A percentile compares a stretch with the other conserved stretches of the same genome.
phyloP scores from a whole-genome alignment of 192 early-diverging fungal genomes.

The Gryganskiella cystojenkinii region DNA sequence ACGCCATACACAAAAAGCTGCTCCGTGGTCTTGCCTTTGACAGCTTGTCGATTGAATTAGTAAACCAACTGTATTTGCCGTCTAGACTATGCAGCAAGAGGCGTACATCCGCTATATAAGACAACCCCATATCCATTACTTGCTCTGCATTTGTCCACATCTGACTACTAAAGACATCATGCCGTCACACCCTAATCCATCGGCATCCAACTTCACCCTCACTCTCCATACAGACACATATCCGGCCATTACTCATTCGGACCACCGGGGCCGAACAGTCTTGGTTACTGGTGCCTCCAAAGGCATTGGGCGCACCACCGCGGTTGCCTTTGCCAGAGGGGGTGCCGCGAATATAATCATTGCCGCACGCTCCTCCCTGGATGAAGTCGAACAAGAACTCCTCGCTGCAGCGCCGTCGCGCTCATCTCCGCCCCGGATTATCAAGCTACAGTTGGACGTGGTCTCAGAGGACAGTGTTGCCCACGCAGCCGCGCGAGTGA shows the following conservation, averaged over 20 bases:
- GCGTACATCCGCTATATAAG: too few relatives aligned
- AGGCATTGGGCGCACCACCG: conserved; percentile 61
- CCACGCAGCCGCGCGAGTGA: neutral
- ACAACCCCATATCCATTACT: too few relatives aligned
- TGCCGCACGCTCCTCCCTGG: conserved; percentile 17
- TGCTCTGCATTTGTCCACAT: too few relatives aligned
- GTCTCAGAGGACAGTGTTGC: conserved; percentile 3
- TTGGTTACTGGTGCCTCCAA: conserved; percentile 62
- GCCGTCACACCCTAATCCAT: neutral
- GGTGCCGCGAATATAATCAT: conserved; percentile 45
- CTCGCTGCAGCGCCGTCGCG: neutral
- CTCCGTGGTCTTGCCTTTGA: too few relatives aligned
- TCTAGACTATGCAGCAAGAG: too few relatives aligned
- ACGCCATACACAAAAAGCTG: too few relatives aligned
- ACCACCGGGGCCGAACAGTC: conserved; percentile 45
- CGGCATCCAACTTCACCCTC: neutral
- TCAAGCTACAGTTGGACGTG: conserved; percentile 1
- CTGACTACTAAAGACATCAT: neutral
- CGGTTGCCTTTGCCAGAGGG: conserved; percentile 53
- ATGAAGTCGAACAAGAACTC: conserved; percentile 2
- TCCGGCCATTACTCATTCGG: neutral
- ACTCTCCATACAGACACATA: conserved; percentile 1
- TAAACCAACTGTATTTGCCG: too few relatives aligned
- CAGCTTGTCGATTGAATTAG: too few relatives aligned
- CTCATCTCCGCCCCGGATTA: conserved; percentile 1